A percentile compares a stretch with the other conserved stretches of the same genome.
phyloP scores from a whole-genome alignment of 805 yeast species.

The Metschnikowia matae region DNA sequence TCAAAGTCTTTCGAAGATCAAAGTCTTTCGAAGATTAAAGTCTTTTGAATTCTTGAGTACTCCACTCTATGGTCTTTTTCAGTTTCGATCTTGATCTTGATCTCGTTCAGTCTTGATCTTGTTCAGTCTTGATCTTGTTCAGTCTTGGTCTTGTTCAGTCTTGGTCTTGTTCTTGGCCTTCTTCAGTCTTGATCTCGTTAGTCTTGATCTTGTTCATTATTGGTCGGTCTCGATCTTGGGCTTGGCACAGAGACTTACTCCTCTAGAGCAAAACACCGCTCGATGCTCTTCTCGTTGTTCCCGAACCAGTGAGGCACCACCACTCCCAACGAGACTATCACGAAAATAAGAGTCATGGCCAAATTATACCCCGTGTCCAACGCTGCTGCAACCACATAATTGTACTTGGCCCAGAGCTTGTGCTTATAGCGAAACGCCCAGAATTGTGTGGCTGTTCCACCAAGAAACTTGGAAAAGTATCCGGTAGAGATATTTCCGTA shows the following conservation, averaged over 20 bases:
- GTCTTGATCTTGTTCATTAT: no score
- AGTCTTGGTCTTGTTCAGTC: no score
- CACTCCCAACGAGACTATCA: constrained; percentile 26
- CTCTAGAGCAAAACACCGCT: constrained; percentile 43
- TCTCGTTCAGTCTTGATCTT: no score
- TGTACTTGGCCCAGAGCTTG: constrained; percentile 39
- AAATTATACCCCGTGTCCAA: constrained; percentile 49
- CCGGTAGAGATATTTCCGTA: constrained; percentile 51
- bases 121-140: background rate
- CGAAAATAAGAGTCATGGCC: constrained; percentile 37
- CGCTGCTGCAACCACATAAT: constrained; percentile 49
- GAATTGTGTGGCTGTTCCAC: constrained; percentile 47
- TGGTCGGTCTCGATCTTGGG: no score
- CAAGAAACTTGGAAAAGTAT: constrained; percentile 42
- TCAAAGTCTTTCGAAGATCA: no score
- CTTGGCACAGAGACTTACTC: no score
- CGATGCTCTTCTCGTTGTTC: constrained; percentile 40
- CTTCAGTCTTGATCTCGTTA: background rate
- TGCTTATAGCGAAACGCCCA: constrained; percentile 39
- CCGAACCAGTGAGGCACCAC: constrained; percentile 49
- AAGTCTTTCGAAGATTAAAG: no score
- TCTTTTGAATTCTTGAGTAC: no score
- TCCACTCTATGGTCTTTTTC: background rate
- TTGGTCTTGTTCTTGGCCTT: background rate
- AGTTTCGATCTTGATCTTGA: background rate